A percentile compares a stretch with the other conserved stretches of the same genome.
phyloP scores from a whole-genome alignment of 768 basidiomycete genomes.

The Boletus fagicola region DNA sequence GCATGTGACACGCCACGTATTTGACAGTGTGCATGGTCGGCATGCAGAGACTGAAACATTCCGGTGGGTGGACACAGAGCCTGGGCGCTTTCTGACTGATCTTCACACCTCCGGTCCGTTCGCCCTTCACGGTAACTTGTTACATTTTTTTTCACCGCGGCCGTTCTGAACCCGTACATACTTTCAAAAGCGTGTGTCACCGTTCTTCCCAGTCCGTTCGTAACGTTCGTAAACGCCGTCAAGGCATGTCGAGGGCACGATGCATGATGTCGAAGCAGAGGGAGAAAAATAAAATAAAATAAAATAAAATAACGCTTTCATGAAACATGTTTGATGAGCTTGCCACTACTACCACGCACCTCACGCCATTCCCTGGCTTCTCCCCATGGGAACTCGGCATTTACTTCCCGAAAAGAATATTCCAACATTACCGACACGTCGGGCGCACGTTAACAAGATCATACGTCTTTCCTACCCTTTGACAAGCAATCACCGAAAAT shows the following conservation, averaged over 20 bases:
- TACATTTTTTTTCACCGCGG: neutral
- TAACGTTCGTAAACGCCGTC: neutral
- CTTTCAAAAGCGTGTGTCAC: neutral
- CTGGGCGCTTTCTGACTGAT: neutral
- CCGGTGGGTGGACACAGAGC: neutral
- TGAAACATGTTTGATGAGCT: constrained; percentile 1
- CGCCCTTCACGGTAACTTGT: neutral
- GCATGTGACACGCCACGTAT: neutral
- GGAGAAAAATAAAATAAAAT: neutral
- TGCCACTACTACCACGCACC: neutral
- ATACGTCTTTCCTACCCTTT: neutral
- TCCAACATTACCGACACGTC: neutral
- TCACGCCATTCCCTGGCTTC: neutral
- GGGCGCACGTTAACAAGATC: neutral
- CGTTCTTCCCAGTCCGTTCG: neutral
- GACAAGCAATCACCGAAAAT: neutral
- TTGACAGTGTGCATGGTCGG: neutral
- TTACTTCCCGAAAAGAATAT: neutral
- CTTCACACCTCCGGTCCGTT: neutral
- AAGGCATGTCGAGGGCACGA: neutral
- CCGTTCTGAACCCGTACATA: neutral
- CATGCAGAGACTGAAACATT: neutral
- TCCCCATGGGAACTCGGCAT: neutral
- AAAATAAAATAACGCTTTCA: neutral
- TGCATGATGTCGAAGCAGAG: neutral